Evolutionary conservation across 257 asterid genomes (phyloP), one percentile per base, ranked within the genome.

Genomic region (Ophiorrhiza pumila): DNA sequence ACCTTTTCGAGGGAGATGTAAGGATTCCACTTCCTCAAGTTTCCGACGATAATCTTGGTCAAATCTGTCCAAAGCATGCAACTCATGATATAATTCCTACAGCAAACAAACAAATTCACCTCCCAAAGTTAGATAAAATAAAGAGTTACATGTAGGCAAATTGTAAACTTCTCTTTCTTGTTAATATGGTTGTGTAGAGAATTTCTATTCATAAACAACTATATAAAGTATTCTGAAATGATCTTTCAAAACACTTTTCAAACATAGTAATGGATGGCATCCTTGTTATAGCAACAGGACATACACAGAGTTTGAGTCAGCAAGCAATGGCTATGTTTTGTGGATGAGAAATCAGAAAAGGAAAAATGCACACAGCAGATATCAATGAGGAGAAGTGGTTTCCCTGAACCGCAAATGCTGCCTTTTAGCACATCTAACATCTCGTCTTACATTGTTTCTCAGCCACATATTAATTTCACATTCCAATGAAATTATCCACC

Each of bases 51-150:
- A 92, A 85, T 95, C 99, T 83, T 86, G 96, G 43, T 90, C 90
- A 71, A 95, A 95, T 80, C 98, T 88, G 76, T 89, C 98, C 86
- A 95, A 82, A 68, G 98, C 89, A 71, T 92, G 99, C 72, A 87
- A 73, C 82, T 95, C 99, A 32, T 95, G 99, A 83, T 95, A 95
- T 78, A 95, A 74, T 81, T 95, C 99, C 99, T 95, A 91, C 83
- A 88, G 42, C 71, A 31, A 62, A 61, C 73, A 34, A 61, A 78
- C 31, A 71, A 76, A 57, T 73, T 56, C 72, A 71, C 29, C 76
- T 65, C 77, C 63, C 78, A 67, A 70, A 63, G 62, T 8, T 29
- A 42, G 37, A 37, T 27, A 27, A 25, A 39, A 25, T 22, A 47
- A 12, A 67, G 41, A 65, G 55, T 53, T 65, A 22, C 62, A 50